Evolutionary conservation across 768 basidiomycete species (phyloP), one percentile per base, ranked within the genome.

Genomic region (Pulveroboletus sp.): DNA sequence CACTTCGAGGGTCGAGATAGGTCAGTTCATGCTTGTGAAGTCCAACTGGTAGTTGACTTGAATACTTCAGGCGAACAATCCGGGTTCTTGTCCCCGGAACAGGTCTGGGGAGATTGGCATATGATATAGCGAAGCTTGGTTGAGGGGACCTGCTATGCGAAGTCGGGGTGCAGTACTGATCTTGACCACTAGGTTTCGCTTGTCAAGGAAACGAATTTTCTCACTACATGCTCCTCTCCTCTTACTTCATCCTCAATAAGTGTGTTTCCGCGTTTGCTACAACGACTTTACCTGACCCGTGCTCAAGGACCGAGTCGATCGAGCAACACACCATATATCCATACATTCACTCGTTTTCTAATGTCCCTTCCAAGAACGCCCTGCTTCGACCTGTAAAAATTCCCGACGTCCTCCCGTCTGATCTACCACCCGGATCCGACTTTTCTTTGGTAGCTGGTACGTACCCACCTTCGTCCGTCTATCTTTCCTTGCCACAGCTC

Each of bases 191-290:
- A 93, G 93, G 93, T 4, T 97, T 93, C 58, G 71, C 86, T 1
- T 92, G 88, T 56, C 93, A 95, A 67, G 93, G 89, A 18, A 96
- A 96, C 63, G 94, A 98, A 68, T 96, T 96, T 65, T 93, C 90
- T 30, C 88, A 94, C 57, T 92, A 91, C 68, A 95, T 94, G 93
- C 78, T 98, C 11, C 80, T 97, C 5, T 76, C 88, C 2, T 96
- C 94, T 5, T 86, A 84, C 62, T 89, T 87, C 64, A 82, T 96
- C 17, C 73, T 97, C 43, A 98, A 97, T 64, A 79, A 78, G 93
- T 92, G 58, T 9, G 77, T 39, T 42, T 45, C 45, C 35, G 21
- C 45, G 5, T 21, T 41, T 17, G 2, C 24, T 27, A 9, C 13
- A 14, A 15, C 15, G 24, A 46, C 27, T 15, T 14, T 21, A 32